These are phyloP conservation scores for Pontederia paniculata DNA, from an alignment of 176 grass and related monocot genomes.

Conservation along the genomic window DNA sequence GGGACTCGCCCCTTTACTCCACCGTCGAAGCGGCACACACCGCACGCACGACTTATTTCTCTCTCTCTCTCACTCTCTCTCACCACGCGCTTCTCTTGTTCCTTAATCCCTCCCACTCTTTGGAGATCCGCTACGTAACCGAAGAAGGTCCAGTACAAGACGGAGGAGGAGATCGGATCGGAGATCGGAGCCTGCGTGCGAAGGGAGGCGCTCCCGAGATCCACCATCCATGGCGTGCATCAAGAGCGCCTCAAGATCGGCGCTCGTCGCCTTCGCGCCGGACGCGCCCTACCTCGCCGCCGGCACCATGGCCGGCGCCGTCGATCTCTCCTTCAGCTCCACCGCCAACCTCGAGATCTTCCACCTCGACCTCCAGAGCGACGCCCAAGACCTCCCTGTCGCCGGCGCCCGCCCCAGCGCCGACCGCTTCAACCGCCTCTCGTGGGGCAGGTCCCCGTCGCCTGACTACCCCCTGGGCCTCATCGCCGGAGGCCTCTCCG, in stretches of 20 bases:
- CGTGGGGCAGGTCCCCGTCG: constrained; percentile 51
- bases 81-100: no score
- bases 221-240: constrained; percentile 64
- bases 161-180: no score
- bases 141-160: no score
- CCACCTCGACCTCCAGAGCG: constrained; percentile 89
- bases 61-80: no score
- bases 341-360: constrained; percentile 97
- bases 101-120: no score
- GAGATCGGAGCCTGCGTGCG: no score
- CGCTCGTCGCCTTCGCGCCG: constrained; percentile 70
- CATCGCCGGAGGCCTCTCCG: constrained; percentile 72
- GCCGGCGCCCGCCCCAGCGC: constrained; percentile 49
- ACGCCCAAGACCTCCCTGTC: constrained; percentile 57
- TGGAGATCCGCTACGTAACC: no score
- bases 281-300: constrained; percentile 83
- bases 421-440: constrained; percentile 86
- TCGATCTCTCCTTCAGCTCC: constrained; percentile 62
- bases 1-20: no score
- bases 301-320: constrained; percentile 90
- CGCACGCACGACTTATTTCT: no score
- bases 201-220: no score
- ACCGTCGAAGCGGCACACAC: no score
- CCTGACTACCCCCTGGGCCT: constrained; percentile 63
- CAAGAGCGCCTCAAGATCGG: constrained; percentile 91